Percentiles rank a stretch among this genome's conserved stretches.
phyloP scores from a whole-genome alignment of 2,329 filamentous ascomycete genomes.

The Didymellaceae sp. region DNA sequence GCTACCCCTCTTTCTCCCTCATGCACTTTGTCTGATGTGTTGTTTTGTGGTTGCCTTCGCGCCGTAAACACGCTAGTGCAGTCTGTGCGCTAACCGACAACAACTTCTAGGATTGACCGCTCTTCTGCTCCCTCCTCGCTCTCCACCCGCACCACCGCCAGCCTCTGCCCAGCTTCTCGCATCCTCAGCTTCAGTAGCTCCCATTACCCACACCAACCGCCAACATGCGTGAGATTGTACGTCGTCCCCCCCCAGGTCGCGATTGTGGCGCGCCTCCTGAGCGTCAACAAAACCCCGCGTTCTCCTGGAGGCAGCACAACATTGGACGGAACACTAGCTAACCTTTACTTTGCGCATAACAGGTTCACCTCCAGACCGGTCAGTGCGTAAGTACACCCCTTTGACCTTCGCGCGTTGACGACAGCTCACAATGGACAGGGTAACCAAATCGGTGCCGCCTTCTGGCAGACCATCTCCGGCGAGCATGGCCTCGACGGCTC shows the following conservation, averaged over 20 bases:
- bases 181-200: conserved; percentile 41
- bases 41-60: conserved; percentile 27
- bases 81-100: conserved; percentile 20
- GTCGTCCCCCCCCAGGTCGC: conserved; percentile 44
- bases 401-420: conserved; percentile 18
- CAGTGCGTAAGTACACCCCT: conserved; percentile 80
- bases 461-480: conserved; percentile 76
- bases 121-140: conserved; percentile 35
- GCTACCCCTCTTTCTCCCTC: conserved; percentile 8
- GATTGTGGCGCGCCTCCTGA: conserved; percentile 50
- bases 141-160: conserved; percentile 42
- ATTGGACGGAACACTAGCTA: conserved; percentile 61
- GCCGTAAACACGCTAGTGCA: conserved; percentile 25
- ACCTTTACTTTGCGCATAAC: conserved; percentile 54
- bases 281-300: conserved; percentile 45
- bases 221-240: conserved; percentile 74
- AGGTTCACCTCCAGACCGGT: conserved; percentile 99
- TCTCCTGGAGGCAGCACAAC: conserved; percentile 50
- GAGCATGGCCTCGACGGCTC: conserved; percentile 96
- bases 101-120: conserved; percentile 37
- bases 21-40: not conserved
- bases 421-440: conserved; percentile 66
- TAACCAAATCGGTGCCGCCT: conserved; percentile 99
- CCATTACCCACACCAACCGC: conserved; percentile 33
- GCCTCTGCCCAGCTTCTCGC: conserved; percentile 35